Percentiles rank a stretch among this genome's conserved stretches.
phyloP scores from a whole-genome alignment of 495 filamentous ascomycete genomes.

The Penicillium psychrofluorescens region DNA sequence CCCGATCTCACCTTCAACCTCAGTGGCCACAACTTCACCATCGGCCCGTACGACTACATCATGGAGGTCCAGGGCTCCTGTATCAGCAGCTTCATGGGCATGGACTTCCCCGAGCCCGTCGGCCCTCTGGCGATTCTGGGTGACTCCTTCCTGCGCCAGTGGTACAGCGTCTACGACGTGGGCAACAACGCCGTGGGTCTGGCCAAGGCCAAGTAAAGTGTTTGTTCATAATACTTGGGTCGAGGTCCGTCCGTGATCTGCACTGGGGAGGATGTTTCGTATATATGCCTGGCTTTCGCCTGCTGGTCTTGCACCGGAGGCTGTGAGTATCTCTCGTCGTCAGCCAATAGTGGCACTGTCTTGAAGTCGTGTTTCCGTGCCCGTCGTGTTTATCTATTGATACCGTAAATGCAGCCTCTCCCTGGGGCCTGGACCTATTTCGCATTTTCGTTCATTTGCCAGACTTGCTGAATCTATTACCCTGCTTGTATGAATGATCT shows the following conservation, averaged over 20 bases:
- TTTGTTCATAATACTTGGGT: too few relatives aligned
- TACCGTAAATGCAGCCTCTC: conserved; percentile 1
- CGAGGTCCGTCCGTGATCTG: background rate
- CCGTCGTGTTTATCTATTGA: background rate
- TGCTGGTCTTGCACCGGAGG: background rate
- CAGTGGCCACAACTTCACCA: conserved; percentile 82
- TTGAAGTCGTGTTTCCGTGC: background rate
- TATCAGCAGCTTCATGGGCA: conserved; percentile 95
- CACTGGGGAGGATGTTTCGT: conserved; percentile 9
- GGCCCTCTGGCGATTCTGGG: conserved; percentile 94
- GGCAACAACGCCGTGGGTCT: conserved; percentile 79
- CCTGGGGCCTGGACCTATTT: conserved; percentile 7
- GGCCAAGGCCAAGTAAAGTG: conserved; percentile 65
- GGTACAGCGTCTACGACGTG: conserved; percentile 95
- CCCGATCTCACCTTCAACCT: conserved; percentile 88
- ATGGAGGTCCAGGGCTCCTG: conserved; percentile 92
- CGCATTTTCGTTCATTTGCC: conserved; percentile 8
- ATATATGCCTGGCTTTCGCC: conserved; percentile 13
- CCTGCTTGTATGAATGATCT: background rate
- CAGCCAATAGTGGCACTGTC: too few relatives aligned
- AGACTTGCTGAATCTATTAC: background rate
- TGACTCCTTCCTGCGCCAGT: conserved; percentile 94
- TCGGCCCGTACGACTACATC: conserved; percentile 86
- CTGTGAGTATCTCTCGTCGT: background rate
- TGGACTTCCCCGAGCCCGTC: conserved; percentile 89